Evolutionary conservation across 139 green algal species (phyloP).

Genomic region (Micractinium sp.): DNA sequence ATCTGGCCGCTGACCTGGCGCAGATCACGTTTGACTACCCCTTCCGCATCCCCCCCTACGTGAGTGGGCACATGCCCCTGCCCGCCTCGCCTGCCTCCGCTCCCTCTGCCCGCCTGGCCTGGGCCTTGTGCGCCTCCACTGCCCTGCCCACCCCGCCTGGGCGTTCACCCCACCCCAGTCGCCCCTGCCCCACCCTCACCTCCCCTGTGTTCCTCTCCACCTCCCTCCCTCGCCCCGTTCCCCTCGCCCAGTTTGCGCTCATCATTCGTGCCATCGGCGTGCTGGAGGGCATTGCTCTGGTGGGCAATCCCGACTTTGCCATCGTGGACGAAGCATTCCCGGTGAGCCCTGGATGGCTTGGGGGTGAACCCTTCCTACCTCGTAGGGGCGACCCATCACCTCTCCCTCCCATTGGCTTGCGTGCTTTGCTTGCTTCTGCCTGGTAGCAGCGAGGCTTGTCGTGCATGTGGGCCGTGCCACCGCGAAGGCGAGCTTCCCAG

Average conservation of each 20-base stretch:
- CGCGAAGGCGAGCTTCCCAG: neutral
- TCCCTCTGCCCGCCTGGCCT: neutral
- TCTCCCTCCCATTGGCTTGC: too few relatives aligned
- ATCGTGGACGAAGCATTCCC: conserved; percentile 97
- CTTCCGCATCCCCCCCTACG: conserved; percentile 89
- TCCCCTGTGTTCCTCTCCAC: neutral
- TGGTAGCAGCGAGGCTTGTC: neutral
- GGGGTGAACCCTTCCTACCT: too few relatives aligned
- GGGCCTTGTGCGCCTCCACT: neutral
- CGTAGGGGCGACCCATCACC: neutral
- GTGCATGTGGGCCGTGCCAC: neutral
- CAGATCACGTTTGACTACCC: conserved; percentile 99
- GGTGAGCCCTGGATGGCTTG: neutral
- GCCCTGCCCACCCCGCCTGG: too few relatives aligned
- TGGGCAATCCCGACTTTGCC: conserved; percentile 87
- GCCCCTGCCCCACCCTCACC: neutral
- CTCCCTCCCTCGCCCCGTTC: neutral
- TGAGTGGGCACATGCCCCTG: neutral
- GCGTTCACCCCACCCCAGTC: too few relatives aligned
- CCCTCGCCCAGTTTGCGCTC: conserved; percentile 74
- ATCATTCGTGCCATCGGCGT: conserved; percentile 94
- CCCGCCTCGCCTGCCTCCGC: neutral
- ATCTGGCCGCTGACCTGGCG: conserved; percentile 96
- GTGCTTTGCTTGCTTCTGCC: neutral
- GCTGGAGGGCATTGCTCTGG: conserved; percentile 84